These are phyloP conservation scores for Uncinocarpus reesii DNA, from an alignment of 2,329 filamentous ascomycete species.

Conservation along the genomic window DNA sequence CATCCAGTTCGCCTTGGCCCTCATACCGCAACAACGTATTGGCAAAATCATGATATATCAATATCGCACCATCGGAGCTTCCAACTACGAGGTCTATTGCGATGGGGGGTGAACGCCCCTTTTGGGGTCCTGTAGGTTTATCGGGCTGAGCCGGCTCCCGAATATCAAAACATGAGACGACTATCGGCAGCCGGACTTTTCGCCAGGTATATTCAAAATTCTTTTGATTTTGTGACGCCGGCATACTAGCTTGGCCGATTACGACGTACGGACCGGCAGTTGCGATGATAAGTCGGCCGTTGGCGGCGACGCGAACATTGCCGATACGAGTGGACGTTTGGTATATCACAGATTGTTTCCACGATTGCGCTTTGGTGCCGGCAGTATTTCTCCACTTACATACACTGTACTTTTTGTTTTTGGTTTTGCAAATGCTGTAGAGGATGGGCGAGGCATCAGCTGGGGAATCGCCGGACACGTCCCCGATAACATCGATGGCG, in stretches of 20 bases:
- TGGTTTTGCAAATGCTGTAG: constrained; percentile 31
- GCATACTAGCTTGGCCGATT: constrained; percentile 42
- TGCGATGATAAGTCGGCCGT: constrained; percentile 31
- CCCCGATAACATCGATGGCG: constrained; percentile 21
- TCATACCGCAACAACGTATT: constrained; percentile 42
- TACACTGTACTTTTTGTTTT: constrained; percentile 32
- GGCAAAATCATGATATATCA: constrained; percentile 69
- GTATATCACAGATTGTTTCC: constrained; percentile 23
- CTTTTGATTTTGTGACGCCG: constrained; percentile 21
- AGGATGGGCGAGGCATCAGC: constrained; percentile 25
- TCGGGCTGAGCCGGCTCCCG: constrained; percentile 30
- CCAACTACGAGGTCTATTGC: constrained; percentile 69
- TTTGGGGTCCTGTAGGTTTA: constrained; percentile 17
- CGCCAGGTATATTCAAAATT: constrained; percentile 41
- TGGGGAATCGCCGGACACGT: constrained; percentile 19
- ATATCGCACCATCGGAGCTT: constrained; percentile 63
- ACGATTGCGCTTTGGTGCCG: constrained; percentile 1
- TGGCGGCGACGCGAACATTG: constrained; percentile 23
- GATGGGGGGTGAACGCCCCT: constrained; percentile 1
- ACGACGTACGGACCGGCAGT: constrained; percentile 42
- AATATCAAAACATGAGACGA: constrained; percentile 58
- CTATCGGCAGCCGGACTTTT: constrained; percentile 47
- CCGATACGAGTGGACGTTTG: constrained; percentile 25
- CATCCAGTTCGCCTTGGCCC: constrained; percentile 37
- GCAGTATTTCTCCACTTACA: constrained; percentile 15